Evolutionary conservation across 768 basidiomycete genomes (phyloP).

Genomic region (Hygrophorus pudorinus): DNA sequence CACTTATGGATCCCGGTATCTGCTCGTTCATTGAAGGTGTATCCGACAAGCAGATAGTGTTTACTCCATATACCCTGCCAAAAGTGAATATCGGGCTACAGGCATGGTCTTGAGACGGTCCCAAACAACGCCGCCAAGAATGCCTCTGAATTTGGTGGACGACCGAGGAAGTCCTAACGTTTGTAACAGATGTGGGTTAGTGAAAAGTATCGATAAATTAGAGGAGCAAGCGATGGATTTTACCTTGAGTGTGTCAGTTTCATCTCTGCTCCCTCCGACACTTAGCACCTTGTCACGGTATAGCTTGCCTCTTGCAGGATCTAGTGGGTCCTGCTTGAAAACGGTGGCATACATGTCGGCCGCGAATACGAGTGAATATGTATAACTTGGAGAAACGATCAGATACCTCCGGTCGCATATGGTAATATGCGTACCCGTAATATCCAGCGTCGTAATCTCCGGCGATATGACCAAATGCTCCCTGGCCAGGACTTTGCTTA

Average conservation of each 20-base stretch:
- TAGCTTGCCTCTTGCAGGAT: constrained; percentile 49
- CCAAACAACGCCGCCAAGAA: constrained; percentile 63
- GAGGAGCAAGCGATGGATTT: constrained; percentile 4
- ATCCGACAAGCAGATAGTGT: too few relatives aligned
- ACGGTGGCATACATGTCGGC: constrained; percentile 61
- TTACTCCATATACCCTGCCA: too few relatives aligned
- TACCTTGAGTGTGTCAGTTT: constrained; percentile 70
- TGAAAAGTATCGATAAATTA: background rate
- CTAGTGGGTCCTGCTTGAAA: constrained; percentile 74
- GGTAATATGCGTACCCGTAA: constrained; percentile 39
- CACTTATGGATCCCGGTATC: too few relatives aligned
- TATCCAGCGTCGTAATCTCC: constrained; percentile 65
- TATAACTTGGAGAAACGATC: constrained; percentile 30
- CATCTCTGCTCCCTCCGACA: constrained; percentile 72
- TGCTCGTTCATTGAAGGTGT: too few relatives aligned
- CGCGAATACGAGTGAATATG: constrained; percentile 61
- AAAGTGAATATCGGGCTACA: too few relatives aligned
- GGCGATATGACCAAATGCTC: constrained; percentile 66
- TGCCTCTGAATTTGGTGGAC: constrained; percentile 64
- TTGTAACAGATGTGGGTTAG: background rate
- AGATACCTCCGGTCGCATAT: background rate
- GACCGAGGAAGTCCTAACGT: constrained; percentile 64
- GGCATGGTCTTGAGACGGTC: constrained; percentile 10
- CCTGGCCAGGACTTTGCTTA: constrained; percentile 59
- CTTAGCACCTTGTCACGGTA: constrained; percentile 72